Conservation (phyloP, 495 filamentous ascomycete genomes). For the Penicillium nucicola region DNA sequence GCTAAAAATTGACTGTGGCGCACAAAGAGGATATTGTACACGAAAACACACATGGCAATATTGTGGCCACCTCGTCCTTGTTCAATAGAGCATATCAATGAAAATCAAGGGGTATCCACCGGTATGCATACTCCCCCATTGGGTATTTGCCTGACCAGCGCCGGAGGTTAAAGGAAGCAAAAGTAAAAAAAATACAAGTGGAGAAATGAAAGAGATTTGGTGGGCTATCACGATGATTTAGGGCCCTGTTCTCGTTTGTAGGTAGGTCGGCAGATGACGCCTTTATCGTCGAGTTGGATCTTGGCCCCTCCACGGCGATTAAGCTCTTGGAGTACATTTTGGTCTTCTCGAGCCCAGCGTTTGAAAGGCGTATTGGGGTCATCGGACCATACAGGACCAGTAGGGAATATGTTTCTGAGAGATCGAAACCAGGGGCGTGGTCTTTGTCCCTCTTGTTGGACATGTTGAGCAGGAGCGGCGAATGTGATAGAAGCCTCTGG, state of each 20-base stretch:
- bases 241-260: constrained; percentile 2
- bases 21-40: too few relatives aligned
- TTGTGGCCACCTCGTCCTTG: not conserved
- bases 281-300: constrained; percentile 31
- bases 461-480: not conserved
- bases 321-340: constrained; percentile 30
- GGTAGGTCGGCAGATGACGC: constrained; percentile 26
- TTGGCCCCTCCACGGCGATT: constrained; percentile 26
- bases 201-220: not conserved
- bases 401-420: constrained; percentile 24
- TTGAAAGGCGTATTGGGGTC: constrained; percentile 42
- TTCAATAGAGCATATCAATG: not conserved
- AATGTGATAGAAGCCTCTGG: not conserved
- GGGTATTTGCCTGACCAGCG: not conserved
- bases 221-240: not conserved
- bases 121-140: not conserved
- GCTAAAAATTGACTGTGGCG: too few relatives aligned
- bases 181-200: not conserved
- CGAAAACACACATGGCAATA: too few relatives aligned
- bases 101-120: not conserved
- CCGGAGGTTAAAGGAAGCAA: not conserved
- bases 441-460: constrained; percentile 5
- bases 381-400: constrained; percentile 31
- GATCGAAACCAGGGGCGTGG: constrained; percentile 33
- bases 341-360: constrained; percentile 37